Percentiles rank a stretch among this genome's conserved stretches.
Conservation (phyloP, 2,329 filamentous ascomycete genomes). For the Clonostachys chloroleuca region DNA sequence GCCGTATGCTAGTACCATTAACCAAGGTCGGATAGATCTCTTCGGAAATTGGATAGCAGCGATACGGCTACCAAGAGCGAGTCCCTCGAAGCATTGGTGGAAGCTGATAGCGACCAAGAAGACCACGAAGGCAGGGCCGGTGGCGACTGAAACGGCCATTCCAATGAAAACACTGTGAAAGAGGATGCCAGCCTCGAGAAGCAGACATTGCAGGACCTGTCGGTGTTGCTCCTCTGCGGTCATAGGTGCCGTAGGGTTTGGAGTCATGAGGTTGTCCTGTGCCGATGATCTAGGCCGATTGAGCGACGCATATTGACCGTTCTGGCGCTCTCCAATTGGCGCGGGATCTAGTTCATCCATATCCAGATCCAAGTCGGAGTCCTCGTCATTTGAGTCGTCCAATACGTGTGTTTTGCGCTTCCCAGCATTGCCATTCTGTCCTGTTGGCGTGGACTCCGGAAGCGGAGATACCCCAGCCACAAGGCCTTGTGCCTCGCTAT, state of each 20-base stretch:
- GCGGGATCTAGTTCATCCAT: conserved; percentile 55
- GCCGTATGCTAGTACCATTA: conserved; percentile 76
- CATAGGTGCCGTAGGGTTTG: neutral
- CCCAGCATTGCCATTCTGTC: conserved; percentile 12
- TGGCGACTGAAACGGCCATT: conserved; percentile 80
- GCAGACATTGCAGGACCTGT: conserved; percentile 70
- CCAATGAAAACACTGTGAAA: conserved; percentile 86
- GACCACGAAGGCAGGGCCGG: conserved; percentile 73
- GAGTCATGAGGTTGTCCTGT: neutral
- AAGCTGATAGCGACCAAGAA: conserved; percentile 78
- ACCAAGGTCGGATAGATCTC: conserved; percentile 72
- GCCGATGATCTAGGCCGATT: conserved; percentile 9
- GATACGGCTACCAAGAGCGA: conserved; percentile 81
- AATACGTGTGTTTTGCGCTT: conserved; percentile 12
- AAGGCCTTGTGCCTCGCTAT: conserved; percentile 47
- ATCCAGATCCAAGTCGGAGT: conserved; percentile 55
- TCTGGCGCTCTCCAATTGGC: conserved; percentile 11
- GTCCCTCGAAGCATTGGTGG: conserved; percentile 85
- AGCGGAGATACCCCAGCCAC: conserved; percentile 56
- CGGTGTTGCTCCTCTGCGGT: conserved; percentile 57
- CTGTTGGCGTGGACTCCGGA: conserved; percentile 45
- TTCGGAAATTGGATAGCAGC: conserved; percentile 76
- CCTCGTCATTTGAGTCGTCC: conserved; percentile 32
- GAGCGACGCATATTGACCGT: conserved; percentile 23
- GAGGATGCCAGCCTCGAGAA: conserved; percentile 78